Evolutionary conservation across 148 eudicot genomes (phyloP).

Genomic region (Rhododendron henanense): DNA sequence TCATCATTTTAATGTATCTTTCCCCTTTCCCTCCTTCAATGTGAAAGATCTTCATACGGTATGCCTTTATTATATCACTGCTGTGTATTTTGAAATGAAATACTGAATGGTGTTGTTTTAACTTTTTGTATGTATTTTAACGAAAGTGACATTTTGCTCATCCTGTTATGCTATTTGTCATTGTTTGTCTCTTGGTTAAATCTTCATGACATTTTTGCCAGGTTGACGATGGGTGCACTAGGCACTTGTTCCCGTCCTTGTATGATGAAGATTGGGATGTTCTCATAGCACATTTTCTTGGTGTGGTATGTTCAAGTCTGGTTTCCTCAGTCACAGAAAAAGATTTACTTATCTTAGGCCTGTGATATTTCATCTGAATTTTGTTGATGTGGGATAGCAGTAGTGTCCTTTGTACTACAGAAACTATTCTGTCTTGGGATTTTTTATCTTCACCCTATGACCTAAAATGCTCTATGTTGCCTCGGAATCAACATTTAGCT

Average conservation of each 20-base stretch:
- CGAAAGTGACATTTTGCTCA: not conserved
- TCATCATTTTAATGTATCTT: conserved; percentile 73
- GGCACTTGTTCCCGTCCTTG: conserved; percentile 73
- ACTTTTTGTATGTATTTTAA: not conserved
- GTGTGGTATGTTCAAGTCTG: conserved; percentile 64
- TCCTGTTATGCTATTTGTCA: not conserved
- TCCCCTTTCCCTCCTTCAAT: conserved; percentile 92
- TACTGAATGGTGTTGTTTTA: not conserved
- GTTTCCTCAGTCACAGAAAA: not conserved
- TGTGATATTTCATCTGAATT: not conserved
- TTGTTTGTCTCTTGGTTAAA: not conserved
- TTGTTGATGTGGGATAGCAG: not conserved
- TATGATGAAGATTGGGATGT: conserved; percentile 83
- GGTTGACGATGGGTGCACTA: conserved; percentile 90
- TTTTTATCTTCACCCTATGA: not conserved
- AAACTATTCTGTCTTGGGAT: not conserved
- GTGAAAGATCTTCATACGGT: conserved; percentile 98
- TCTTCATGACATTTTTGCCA: conserved; percentile 19
- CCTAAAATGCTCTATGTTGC: not conserved
- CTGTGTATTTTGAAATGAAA: not conserved
- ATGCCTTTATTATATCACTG: conserved; percentile 11
- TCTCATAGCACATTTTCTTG: conserved; percentile 96
- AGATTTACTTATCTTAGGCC: not conserved
- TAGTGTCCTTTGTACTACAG: not conserved
- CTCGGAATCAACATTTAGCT: not conserved